These are phyloP conservation scores for Yueomyces sinensis DNA, from an alignment of 805 yeast species.

Conservation along the genomic window DNA sequence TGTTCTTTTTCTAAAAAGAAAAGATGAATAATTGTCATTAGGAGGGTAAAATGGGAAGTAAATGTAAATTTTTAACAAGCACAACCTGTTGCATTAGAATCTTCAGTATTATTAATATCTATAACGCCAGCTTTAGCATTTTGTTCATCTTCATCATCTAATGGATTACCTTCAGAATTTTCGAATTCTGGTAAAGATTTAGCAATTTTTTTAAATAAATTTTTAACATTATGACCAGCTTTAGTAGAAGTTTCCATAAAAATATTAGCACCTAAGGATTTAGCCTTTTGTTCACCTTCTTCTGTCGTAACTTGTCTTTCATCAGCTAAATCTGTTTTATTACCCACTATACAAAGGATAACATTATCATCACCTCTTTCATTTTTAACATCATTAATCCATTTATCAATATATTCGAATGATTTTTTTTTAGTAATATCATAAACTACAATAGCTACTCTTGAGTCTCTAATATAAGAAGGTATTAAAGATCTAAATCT, in stretches of 20 bases:
- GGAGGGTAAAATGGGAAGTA: too few species aligned
- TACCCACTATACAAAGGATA: slow-evolving; percentile 81
- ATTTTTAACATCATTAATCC: slow-evolving; percentile 90
- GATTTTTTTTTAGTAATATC: slow-evolving; percentile 82
- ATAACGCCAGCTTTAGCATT: slow-evolving; percentile 28
- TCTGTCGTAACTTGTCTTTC: slow-evolving; percentile 71
- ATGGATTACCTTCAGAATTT: slow-evolving; percentile 16
- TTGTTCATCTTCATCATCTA: slow-evolving; percentile 20
- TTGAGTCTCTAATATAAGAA: slow-evolving; percentile 87
- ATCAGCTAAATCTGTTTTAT: slow-evolving; percentile 71
- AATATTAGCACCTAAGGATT: slow-evolving; percentile 58
- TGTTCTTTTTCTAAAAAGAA: too few species aligned
- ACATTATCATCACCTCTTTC: slow-evolving; percentile 85
- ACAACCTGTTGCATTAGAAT: slow-evolving; percentile 12
- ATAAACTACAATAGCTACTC: slow-evolving; percentile 94
- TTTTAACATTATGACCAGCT: slow-evolving; percentile 87
- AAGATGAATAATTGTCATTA: too few species aligned
- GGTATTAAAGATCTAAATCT: slow-evolving; percentile 91
- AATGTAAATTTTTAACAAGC: background rate
- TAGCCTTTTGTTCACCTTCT: slow-evolving; percentile 73
- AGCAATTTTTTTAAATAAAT: slow-evolving; percentile 80
- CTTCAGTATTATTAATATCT: slow-evolving; percentile 29
- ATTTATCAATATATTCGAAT: slow-evolving; percentile 70
- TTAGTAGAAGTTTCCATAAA: slow-evolving; percentile 91
- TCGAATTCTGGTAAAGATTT: slow-evolving; percentile 79